These are phyloP conservation scores for Penicillium subrubescens DNA, from an alignment of 495 filamentous ascomycete species.

Conservation along the genomic window DNA sequence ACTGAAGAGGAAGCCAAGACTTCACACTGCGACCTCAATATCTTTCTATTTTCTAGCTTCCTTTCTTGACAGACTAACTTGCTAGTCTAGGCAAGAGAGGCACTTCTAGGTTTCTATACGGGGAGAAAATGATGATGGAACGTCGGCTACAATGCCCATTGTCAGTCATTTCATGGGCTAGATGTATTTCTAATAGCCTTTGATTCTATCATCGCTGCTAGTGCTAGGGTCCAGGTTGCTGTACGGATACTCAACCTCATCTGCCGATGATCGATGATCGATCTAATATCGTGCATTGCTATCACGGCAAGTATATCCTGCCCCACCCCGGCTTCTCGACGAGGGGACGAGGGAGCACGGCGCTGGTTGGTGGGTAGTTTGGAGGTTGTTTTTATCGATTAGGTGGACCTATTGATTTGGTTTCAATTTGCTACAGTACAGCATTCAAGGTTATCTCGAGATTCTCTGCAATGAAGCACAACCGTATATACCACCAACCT, in stretches of 20 bases:
- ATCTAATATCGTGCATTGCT: slow-evolving; percentile 5
- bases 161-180: neutral
- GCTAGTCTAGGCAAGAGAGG: neutral
- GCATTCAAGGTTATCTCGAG: neutral
- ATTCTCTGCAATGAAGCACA: neutral
- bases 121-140: neutral
- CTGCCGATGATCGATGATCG: slow-evolving; percentile 9
- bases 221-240: neutral
- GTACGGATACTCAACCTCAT: neutral
- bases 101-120: neutral
- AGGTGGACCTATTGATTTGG: neutral
- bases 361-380: neutral
- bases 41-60: neutral
- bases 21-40: neutral
- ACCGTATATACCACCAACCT: neutral
- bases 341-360: neutral
- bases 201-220: neutral
- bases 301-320: neutral
- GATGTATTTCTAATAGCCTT: neutral
- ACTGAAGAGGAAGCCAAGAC: neutral
- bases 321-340: neutral
- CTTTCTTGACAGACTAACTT: neutral
- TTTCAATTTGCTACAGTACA: too few species aligned
- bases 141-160: neutral
- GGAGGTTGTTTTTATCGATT: neutral